Conservation (phyloP, 345 rosid genomes). For the Viola odorata region DNA sequence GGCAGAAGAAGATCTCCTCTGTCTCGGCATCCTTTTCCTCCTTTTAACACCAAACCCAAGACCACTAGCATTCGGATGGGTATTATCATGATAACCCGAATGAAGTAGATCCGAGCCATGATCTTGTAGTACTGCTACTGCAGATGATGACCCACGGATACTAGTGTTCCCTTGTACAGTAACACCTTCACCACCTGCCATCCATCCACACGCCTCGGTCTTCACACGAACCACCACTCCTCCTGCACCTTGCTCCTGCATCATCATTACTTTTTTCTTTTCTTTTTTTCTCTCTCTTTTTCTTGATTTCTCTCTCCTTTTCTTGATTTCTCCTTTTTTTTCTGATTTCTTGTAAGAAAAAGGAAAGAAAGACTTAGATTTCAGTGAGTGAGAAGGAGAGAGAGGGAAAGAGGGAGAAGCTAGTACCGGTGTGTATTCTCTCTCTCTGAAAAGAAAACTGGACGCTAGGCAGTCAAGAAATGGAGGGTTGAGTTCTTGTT, state of each 20-base stretch:
- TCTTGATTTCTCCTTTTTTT: neutral
- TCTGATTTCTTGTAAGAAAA: neutral
- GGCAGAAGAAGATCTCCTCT: slow-evolving; percentile 64
- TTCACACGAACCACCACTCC: slow-evolving; percentile 31
- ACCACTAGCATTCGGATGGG: slow-evolving; percentile 35
- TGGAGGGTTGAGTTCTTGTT: slow-evolving; percentile 23
- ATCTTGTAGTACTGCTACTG: neutral
- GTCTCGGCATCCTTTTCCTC: slow-evolving; percentile 89
- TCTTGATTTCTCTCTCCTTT: neutral
- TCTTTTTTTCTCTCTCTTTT: neutral
- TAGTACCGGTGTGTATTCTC: slow-evolving; percentile 8
- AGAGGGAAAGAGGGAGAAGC: neutral
- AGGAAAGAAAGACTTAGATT: slow-evolving; percentile 20
- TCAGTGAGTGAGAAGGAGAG: slow-evolving; percentile 23
- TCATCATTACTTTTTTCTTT: slow-evolving; percentile 21
- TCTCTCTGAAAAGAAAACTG: slow-evolving; percentile 36
- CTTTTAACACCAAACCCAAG: slow-evolving; percentile 52
- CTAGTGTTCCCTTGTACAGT: slow-evolving; percentile 20
- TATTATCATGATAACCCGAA: neutral
- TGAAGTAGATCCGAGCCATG: slow-evolving; percentile 26
- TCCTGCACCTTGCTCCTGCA: slow-evolving; percentile 23
- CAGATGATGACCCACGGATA: too few species aligned
- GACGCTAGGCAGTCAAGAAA: slow-evolving; percentile 80
- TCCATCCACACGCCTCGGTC: slow-evolving; percentile 49
- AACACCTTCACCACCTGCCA: slow-evolving; percentile 52